These are phyloP conservation scores for Trichoderma lentiforme DNA, from an alignment of 2,329 filamentous ascomycete species.

Conservation along the genomic window DNA sequence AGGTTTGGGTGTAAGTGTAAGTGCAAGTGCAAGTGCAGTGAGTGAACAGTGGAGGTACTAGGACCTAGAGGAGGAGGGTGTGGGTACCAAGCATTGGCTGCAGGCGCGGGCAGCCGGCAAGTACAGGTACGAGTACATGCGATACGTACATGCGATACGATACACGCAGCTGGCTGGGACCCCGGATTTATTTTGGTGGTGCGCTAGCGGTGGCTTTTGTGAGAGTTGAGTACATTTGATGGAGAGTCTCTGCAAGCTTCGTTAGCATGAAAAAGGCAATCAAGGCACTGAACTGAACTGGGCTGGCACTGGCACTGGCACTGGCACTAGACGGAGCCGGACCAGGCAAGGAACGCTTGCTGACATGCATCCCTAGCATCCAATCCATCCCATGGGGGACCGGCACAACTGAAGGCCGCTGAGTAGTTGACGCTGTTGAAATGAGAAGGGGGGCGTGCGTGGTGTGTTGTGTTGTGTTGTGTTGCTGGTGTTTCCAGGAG, in stretches of 20 bases:
- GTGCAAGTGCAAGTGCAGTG: background rate
- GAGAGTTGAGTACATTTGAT: no score
- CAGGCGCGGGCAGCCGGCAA: constrained; percentile 15
- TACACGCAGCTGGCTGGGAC: background rate
- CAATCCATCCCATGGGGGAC: constrained; percentile 17
- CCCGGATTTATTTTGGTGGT: constrained; percentile 13
- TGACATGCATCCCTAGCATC: constrained; percentile 20
- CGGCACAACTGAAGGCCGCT: constrained; percentile 10
- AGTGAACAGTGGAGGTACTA: background rate
- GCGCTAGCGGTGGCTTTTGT: background rate
- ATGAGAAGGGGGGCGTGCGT: background rate
- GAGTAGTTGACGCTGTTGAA: background rate
- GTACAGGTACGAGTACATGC: background rate
- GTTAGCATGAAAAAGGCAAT: background rate
- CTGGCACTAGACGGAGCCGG: constrained; percentile 4
- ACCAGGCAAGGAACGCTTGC: constrained; percentile 19
- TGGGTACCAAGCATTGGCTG: constrained; percentile 7
- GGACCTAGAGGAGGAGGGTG: background rate
- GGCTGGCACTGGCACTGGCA: no score
- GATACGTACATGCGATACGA: no score
- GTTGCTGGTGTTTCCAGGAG: background rate
- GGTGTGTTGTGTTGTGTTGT: background rate
- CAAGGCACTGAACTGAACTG: background rate
- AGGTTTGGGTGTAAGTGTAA: background rate
- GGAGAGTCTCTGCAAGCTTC: background rate